Evolutionary conservation across 164 flowering plant species (phyloP).

Genomic region (Dillenia turbinata): DNA sequence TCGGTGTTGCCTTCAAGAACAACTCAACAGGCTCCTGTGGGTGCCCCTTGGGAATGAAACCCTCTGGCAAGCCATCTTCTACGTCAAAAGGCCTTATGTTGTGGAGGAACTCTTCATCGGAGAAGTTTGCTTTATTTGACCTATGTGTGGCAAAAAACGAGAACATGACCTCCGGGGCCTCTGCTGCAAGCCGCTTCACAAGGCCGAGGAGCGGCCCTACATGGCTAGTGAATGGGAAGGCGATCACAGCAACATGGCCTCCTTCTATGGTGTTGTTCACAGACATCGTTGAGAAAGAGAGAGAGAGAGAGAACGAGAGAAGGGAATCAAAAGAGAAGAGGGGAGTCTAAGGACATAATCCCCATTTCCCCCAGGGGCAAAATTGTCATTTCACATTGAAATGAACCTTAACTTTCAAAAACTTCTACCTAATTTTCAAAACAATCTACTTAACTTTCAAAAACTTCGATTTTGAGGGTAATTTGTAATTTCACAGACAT

Average conservation of each 20-base stretch:
- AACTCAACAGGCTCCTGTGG: conserved; percentile 24
- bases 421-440: too few relatives aligned
- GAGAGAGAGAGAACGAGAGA: too few relatives aligned
- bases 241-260: conserved; percentile 15
- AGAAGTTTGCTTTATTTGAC: conserved; percentile 18
- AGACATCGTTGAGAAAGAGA: too few relatives aligned
- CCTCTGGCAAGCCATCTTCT: conserved; percentile 31
- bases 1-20: conserved; percentile 33
- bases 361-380: too few relatives aligned
- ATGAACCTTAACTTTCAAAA: too few relatives aligned
- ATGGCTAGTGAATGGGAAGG: conserved; percentile 27
- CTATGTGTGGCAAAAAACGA: conserved; percentile 17
- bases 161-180: conserved; percentile 12
- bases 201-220: conserved; percentile 13
- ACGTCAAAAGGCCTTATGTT: conserved; percentile 24
- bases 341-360: too few relatives aligned
- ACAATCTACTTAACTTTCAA: too few relatives aligned
- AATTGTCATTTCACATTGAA: too few relatives aligned
- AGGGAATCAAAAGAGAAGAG: too few relatives aligned
- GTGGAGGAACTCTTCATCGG: not conserved
- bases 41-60: conserved; percentile 11
- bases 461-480: too few relatives aligned
- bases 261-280: too few relatives aligned
- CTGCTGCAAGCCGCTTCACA: conserved; percentile 12
- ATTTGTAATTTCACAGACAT: too few relatives aligned